Evolutionary conservation across 1,284 basidiomycete species (phyloP).

Genomic region (Mycosarcoma mackinlayi): DNA sequence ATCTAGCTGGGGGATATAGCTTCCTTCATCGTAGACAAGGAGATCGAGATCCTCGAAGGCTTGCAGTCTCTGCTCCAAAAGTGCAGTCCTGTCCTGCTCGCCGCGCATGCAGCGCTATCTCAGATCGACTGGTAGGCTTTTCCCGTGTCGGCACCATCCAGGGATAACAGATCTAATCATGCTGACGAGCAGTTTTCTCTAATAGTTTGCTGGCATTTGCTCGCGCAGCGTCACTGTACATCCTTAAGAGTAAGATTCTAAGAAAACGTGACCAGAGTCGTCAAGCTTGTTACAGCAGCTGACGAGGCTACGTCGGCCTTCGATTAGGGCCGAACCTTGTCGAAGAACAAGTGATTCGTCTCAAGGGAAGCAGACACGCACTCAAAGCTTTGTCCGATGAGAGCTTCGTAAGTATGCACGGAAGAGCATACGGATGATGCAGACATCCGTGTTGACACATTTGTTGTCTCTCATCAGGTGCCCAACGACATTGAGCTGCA

Average conservation of each 20-base stretch:
- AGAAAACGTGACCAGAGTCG: no score
- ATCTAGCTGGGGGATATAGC: constrained; percentile 43
- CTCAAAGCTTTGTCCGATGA: constrained; percentile 44
- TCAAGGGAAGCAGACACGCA: constrained; percentile 39
- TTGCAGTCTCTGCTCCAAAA: constrained; percentile 17
- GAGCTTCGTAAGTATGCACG: constrained; percentile 25
- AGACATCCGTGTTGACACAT: neutral
- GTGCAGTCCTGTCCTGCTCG: constrained; percentile 19
- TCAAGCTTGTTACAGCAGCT: neutral
- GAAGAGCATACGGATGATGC: neutral
- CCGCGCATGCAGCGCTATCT: constrained; percentile 17
- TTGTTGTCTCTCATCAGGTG: constrained; percentile 18
- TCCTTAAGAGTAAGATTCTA: constrained; percentile 21
- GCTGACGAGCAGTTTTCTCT: no score
- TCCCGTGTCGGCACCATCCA: no score
- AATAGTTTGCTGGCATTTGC: constrained; percentile 46
- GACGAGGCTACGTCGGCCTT: neutral
- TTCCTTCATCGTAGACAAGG: constrained; percentile 43
- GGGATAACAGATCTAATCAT: no score
- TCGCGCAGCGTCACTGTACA: constrained; percentile 31
- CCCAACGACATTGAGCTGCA: constrained; percentile 43
- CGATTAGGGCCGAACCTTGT: constrained; percentile 26
- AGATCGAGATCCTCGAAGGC: constrained; percentile 42
- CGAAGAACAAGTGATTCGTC: constrained; percentile 24
- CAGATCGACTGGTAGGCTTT: constrained; percentile 48